phyloP scores from a whole-genome alignment of 306 rosid genomes.

The Senna tora region DNA sequence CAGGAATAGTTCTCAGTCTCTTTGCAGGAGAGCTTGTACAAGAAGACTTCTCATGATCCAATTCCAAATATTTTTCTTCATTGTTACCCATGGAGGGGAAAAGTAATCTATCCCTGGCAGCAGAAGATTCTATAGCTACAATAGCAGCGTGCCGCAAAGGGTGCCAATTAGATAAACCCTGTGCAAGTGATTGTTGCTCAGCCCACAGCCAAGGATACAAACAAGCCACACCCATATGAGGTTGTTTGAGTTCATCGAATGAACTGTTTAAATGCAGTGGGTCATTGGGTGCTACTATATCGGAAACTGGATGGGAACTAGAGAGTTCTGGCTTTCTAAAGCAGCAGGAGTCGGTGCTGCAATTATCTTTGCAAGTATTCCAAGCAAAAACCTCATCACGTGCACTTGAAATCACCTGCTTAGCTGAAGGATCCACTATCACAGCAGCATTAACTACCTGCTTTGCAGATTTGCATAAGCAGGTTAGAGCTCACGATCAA shows the following conservation, averaged over 20 bases:
- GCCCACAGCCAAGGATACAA: slow-evolving; percentile 75
- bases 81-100: slow-evolving; percentile 48
- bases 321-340: slow-evolving; percentile 36
- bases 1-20: slow-evolving; percentile 58
- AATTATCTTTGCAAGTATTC: slow-evolving; percentile 44
- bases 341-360: slow-evolving; percentile 37
- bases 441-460: slow-evolving; percentile 89
- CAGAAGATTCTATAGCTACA: slow-evolving; percentile 86
- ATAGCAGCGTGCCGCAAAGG: slow-evolving; percentile 87
- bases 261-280: slow-evolving; percentile 33
- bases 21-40: slow-evolving; percentile 56
- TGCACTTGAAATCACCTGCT: slow-evolving; percentile 69
- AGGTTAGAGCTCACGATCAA: neutral
- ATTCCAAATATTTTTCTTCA: slow-evolving; percentile 48
- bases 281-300: slow-evolving; percentile 40
- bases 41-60: slow-evolving; percentile 39
- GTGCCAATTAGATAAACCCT: slow-evolving; percentile 56
- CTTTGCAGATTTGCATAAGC: neutral
- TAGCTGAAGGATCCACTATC: slow-evolving; percentile 84
- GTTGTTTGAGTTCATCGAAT: slow-evolving; percentile 35
- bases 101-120: slow-evolving; percentile 73
- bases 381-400: slow-evolving; percentile 60
- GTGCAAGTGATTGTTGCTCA: slow-evolving; percentile 47
- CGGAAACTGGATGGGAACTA: slow-evolving; percentile 33
- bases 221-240: slow-evolving; percentile 55